Conservation (phyloP, 2,329 filamentous ascomycete genomes). For the Arthrinium puccinioides region DNA sequence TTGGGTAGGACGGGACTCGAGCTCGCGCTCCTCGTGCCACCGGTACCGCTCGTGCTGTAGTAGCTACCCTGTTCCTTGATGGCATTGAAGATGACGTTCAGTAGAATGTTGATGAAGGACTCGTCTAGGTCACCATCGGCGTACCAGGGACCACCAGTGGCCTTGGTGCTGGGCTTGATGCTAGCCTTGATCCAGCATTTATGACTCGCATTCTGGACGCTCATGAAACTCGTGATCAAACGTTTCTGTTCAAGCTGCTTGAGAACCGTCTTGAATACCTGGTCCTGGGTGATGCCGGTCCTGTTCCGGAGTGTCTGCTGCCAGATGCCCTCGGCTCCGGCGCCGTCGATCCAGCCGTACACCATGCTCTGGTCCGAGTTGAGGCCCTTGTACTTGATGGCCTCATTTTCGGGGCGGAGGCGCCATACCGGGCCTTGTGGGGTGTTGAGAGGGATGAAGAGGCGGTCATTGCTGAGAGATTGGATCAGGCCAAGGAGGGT, state of each 20-base stretch:
- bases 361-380: slow-evolving; percentile 76
- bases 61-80: slow-evolving; percentile 24
- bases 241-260: slow-evolving; percentile 77
- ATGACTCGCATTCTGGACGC: slow-evolving; percentile 80
- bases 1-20: slow-evolving; percentile 39
- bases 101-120: slow-evolving; percentile 74
- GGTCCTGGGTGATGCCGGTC: slow-evolving; percentile 79
- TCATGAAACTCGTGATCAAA: slow-evolving; percentile 84
- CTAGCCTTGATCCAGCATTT: slow-evolving; percentile 94
- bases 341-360: slow-evolving; percentile 82
- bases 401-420: slow-evolving; percentile 51
- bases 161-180: slow-evolving; percentile 78
- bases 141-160: slow-evolving; percentile 92
- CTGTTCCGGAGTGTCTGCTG: slow-evolving; percentile 73
- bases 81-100: slow-evolving; percentile 32
- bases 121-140: slow-evolving; percentile 85
- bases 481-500: slow-evolving; percentile 50
- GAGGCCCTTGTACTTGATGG: slow-evolving; percentile 42
- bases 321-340: slow-evolving; percentile 84
- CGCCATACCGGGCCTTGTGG: slow-evolving; percentile 45
- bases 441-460: slow-evolving; percentile 43
- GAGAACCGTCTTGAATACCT: slow-evolving; percentile 70
- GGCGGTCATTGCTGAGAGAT: slow-evolving; percentile 50
- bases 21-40: slow-evolving; percentile 24
- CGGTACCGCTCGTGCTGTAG: slow-evolving; percentile 23